phyloP scores from a whole-genome alignment of 2,329 filamentous ascomycete genomes.

The Penicillium thymicola region DNA sequence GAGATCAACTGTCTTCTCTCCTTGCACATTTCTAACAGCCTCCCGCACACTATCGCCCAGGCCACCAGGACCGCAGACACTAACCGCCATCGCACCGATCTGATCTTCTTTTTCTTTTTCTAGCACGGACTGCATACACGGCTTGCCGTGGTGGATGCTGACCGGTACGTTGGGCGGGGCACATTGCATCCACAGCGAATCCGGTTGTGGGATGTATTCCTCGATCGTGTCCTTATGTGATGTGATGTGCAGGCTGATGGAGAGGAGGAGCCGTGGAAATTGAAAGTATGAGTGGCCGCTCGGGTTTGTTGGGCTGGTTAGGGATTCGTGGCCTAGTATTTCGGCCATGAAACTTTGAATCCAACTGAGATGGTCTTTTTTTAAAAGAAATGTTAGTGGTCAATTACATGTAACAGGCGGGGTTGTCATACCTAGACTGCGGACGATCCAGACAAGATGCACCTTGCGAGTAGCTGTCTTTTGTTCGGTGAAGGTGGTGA shows the following conservation, averaged over 20 bases:
- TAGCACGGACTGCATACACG: constrained; percentile 25
- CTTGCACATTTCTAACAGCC: constrained; percentile 30
- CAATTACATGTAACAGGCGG: background rate
- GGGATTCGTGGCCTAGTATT: constrained; percentile 27
- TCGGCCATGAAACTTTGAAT: constrained; percentile 36
- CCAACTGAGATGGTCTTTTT: constrained; percentile 33
- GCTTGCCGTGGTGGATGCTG: constrained; percentile 26
- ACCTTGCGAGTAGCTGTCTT: constrained; percentile 29
- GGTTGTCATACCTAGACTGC: constrained; percentile 28
- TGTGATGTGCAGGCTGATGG: constrained; percentile 31
- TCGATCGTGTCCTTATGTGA: constrained; percentile 23
- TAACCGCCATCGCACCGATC: constrained; percentile 36
- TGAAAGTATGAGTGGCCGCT: constrained; percentile 28
- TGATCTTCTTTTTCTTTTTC: constrained; percentile 28
- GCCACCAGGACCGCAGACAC: constrained; percentile 38
- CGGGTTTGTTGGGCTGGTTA: constrained; percentile 17
- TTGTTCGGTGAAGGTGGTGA: constrained; percentile 23
- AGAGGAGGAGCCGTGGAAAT: constrained; percentile 25
- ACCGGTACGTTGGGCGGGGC: constrained; percentile 27
- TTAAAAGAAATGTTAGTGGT: background rate
- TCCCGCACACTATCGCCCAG: constrained; percentile 38
- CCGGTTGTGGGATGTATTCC: constrained; percentile 22
- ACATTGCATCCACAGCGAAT: constrained; percentile 26
- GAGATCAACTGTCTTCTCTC: constrained; percentile 32
- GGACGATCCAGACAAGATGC: constrained; percentile 33